phyloP scores from a whole-genome alignment of 2,329 filamentous ascomycete genomes.

The Cordyceps cicadae region DNA sequence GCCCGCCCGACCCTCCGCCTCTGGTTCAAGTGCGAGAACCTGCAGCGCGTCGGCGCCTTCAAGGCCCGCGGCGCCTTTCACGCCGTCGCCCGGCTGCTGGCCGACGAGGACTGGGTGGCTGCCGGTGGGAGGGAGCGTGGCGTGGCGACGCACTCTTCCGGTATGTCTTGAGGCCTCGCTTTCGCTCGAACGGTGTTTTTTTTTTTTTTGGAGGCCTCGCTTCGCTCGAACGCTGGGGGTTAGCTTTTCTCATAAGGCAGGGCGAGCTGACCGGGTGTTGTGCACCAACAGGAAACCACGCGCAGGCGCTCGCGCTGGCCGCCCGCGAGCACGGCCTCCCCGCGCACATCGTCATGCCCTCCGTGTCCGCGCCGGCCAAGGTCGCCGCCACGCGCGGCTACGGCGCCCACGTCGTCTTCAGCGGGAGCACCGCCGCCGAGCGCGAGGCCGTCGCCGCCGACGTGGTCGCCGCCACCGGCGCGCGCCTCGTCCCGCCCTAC shows the following conservation, averaged over 20 bases:
- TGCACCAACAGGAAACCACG: constrained; percentile 93
- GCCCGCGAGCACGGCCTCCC: constrained; percentile 65
- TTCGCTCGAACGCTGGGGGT: too few species aligned
- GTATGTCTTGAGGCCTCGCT: constrained; percentile 34
- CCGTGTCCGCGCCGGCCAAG: constrained; percentile 76
- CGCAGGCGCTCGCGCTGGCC: constrained; percentile 82
- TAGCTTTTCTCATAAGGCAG: too few species aligned
- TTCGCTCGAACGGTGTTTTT: too few species aligned
- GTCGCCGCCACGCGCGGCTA: constrained; percentile 74
- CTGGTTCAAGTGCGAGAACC: constrained; percentile 95
- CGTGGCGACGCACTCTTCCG: constrained; percentile 84
- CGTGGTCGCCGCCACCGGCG: constrained; percentile 63
- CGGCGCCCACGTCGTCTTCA: constrained; percentile 71
- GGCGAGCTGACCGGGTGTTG: too few species aligned
- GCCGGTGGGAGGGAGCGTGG: constrained; percentile 54
- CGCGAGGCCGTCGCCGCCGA: constrained; percentile 68
- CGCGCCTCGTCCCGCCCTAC: constrained; percentile 78
- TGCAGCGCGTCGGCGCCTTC: constrained; percentile 85
- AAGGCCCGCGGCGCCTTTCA: constrained; percentile 89
- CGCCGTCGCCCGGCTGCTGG: constrained; percentile 62
- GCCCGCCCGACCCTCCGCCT: constrained; percentile 63
- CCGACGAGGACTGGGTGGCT: constrained; percentile 52
- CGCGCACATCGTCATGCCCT: constrained; percentile 86
- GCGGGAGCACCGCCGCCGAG: constrained; percentile 70
- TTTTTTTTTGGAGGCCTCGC: background rate